Conservation (phyloP, 2,329 filamentous ascomycete genomes). For the Curvularia lunata region DNA sequence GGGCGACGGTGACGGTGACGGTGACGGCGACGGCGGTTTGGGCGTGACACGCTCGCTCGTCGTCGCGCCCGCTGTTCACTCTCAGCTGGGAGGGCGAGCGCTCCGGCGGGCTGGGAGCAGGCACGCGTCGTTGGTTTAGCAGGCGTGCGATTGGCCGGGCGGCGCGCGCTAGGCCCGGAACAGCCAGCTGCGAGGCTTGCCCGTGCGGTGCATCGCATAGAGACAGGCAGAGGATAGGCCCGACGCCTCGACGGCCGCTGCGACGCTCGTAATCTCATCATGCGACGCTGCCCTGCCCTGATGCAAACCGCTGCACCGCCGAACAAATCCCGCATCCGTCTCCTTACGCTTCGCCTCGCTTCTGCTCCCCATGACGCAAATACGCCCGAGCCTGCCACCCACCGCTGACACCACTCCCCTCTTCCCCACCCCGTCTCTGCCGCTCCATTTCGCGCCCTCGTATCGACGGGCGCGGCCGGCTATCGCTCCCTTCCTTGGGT, state of each 20-base stretch:
- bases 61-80: slow-evolving; percentile 2
- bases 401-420: too few relatives aligned
- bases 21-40: slow-evolving; percentile 15
- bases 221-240: slow-evolving; percentile 26
- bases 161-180: slow-evolving; percentile 7
- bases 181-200: slow-evolving; percentile 23
- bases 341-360: too few relatives aligned
- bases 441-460: not conserved
- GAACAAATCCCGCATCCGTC: slow-evolving; percentile 28
- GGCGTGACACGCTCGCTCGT: slow-evolving; percentile 11
- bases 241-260: slow-evolving; percentile 29
- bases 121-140: slow-evolving; percentile 19
- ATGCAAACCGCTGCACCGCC: not conserved
- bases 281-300: slow-evolving; percentile 23
- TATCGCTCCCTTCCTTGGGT: too few relatives aligned
- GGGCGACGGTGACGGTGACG: too few relatives aligned
- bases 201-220: slow-evolving; percentile 13
- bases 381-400: not conserved
- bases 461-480: not conserved
- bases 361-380: slow-evolving; percentile 28
- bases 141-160: slow-evolving; percentile 3
- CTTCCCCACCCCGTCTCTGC: too few relatives aligned
- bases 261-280: slow-evolving; percentile 27
- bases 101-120: slow-evolving; percentile 21
- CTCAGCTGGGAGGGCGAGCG: slow-evolving; percentile 23